Evolutionary conservation across 257 asterid species (phyloP), one percentile per base, ranked within the genome.

Genomic region (Petunia secreta): DNA sequence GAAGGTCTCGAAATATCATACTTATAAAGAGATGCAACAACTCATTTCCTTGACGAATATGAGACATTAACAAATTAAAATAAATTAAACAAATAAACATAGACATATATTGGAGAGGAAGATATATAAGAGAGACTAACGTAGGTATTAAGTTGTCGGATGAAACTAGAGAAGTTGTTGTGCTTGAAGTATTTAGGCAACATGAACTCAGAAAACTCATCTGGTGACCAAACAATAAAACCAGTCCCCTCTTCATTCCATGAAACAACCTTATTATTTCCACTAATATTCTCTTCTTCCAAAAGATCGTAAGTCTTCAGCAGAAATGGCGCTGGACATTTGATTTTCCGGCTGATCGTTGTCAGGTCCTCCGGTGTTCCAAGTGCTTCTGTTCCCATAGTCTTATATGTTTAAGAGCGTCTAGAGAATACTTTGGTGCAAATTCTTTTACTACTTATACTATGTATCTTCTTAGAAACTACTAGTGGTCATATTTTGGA

Each of bases 311-410:
- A 89, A 5, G 93, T 91, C 79, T 91, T 91, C 81, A 82, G 82
- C 13, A 91, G 64, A 82, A 91, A 91, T 15, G 94, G 94, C 44
- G 94, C 82, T 4, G 94, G 90, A 65, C 91, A 82, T 82, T 89
- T 89, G 48, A 54, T 77, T 52, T 67, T 76, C 64, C 62, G 68
- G 80, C 80, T 46, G 58, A 53, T 8, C 7, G 52, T 8, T 5
- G 52, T 76, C 25, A 4, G 3, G 38, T 77, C 66, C 43, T 9
- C 52, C 54, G 65, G 15, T 43, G 63, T 39, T 64, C 73, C 80
- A 63, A 39, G 3, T 46, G 63, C 48, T 48, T 80, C 78, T 13
- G 69, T 8, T 43, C 80, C 89, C 87, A 83, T 84, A 36, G 4
- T 11, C 34, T 74, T 3, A 1, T 73, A 11, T 74, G 16, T 0